These are phyloP conservation scores for Mucor lusitanicus DNA, from an alignment of 371 early-diverging fungal species.

Conservation along the genomic window DNA sequence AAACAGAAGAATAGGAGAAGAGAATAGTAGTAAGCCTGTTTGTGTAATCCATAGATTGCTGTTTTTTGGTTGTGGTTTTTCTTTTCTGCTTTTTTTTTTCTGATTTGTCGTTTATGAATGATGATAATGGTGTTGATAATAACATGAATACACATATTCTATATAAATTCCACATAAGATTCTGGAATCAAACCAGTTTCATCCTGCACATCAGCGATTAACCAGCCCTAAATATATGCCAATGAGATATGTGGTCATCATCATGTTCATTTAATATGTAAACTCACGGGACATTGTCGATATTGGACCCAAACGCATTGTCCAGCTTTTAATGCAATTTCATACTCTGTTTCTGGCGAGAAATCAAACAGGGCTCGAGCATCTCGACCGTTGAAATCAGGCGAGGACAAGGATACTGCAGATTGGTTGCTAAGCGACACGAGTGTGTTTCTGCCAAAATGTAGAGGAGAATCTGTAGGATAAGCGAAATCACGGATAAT, in stretches of 20 bases:
- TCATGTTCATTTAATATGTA: not conserved
- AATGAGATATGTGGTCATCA: not conserved
- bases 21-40: too few species aligned
- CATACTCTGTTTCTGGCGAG: slow-evolving; percentile 68
- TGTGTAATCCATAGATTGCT: too few species aligned
- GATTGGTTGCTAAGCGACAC: slow-evolving; percentile 5
- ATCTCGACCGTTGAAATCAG: slow-evolving; percentile 48
- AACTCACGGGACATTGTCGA: slow-evolving; percentile 57
- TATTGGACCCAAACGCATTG: slow-evolving; percentile 66
- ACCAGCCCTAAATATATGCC: slow-evolving; percentile 60
- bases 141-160: slow-evolving; percentile 1
- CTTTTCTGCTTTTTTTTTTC: not conserved
- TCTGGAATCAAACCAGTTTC: slow-evolving; percentile 74
- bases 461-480: slow-evolving; percentile 57
- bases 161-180: slow-evolving; percentile 66
- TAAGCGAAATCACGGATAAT: slow-evolving; percentile 75
- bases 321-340: slow-evolving; percentile 66
- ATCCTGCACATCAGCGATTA: slow-evolving; percentile 65
- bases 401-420: slow-evolving; percentile 25
- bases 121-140: not conserved
- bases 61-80: too few species aligned
- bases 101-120: not conserved
- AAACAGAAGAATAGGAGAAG: too few species aligned
- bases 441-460: slow-evolving; percentile 43
- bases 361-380: slow-evolving; percentile 77